Evolutionary conservation across 305 asterid genomes (phyloP).

Genomic region (Fraxinus latifolia): DNA sequence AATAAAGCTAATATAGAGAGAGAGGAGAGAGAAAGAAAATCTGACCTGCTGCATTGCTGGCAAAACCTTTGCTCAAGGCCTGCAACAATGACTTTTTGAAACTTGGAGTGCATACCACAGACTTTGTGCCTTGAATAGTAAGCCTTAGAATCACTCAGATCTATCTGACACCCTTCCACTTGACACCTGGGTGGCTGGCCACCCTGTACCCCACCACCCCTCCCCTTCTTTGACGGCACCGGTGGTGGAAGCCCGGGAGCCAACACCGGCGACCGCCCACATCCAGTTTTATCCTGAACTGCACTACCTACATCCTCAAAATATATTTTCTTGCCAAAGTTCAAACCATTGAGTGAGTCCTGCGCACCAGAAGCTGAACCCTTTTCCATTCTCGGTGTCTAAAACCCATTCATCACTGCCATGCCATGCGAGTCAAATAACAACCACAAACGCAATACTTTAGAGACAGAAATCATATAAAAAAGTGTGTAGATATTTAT

Average conservation of each 20-base stretch:
- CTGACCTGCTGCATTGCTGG: slow-evolving; percentile 65
- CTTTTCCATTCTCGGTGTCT: slow-evolving; percentile 37
- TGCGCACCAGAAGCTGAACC: slow-evolving; percentile 30
- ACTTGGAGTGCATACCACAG: slow-evolving; percentile 57
- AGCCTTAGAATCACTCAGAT: slow-evolving; percentile 55
- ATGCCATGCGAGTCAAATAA: slow-evolving; percentile 18
- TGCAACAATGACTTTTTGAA: slow-evolving; percentile 44
- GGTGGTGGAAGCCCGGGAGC: slow-evolving; percentile 31
- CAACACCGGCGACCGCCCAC: slow-evolving; percentile 23
- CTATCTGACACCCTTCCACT: slow-evolving; percentile 57
- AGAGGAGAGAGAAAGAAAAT: not conserved
- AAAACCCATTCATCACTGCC: slow-evolving; percentile 34
- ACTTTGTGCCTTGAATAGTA: slow-evolving; percentile 60
- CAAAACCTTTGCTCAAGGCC: slow-evolving; percentile 61
- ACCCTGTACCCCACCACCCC: slow-evolving; percentile 36
- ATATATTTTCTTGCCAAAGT: slow-evolving; percentile 48
- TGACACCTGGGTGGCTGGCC: slow-evolving; percentile 56
- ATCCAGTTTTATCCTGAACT: slow-evolving; percentile 6
- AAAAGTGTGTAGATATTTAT: not conserved
- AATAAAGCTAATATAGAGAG: not conserved
- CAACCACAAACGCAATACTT: not conserved
- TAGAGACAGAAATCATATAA: not conserved
- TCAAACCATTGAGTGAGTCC: slow-evolving; percentile 39
- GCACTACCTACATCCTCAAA: slow-evolving; percentile 37
- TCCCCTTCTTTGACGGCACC: slow-evolving; percentile 42